Base-by-base conservation (phyloP, 2,329 filamentous ascomycete species). In the Stagonosporopsis cucurbitacearum region DNA sequence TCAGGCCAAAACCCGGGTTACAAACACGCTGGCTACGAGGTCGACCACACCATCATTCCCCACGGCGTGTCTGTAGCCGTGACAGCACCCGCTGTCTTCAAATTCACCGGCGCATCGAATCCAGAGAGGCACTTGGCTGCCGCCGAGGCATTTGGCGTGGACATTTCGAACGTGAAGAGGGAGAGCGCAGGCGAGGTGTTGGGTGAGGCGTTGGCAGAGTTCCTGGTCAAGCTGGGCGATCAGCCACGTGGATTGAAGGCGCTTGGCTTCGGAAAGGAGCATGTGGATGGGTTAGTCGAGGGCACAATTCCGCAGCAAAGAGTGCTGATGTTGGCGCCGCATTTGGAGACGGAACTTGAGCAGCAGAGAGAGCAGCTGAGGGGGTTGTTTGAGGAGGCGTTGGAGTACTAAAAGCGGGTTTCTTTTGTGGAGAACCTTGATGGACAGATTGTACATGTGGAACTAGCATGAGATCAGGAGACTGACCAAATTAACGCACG, bases 11-110 rank as follows among this genome's bases (percentile, higher is more conserved):
- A 99, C 74, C 91, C 91, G 0, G 88, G 89, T 5, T 98, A 98
- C 78, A 88, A 87, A 68, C 95, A 99, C 73, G 76, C 83, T 0
- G 95, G 95, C n/a, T 99, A 99, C 75, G 80, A 88, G 2, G 87
- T 96, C 7, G 77, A 85, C 23, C 74, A 83, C 26, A 86, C 90
- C 9, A 89, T 99, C 67, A 98, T 99, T 70, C 95, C 95, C 0
- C 95, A 99, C 75, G 95, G 95, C 49, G 95, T 99, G 22, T 94
- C 90, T 1, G 95, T 99, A 1, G 95, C 93, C 3, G 94, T 98
- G 6, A 94, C 92, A 0, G 92, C 94, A 0, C 94, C 95, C 0
- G 90, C 94, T 0, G 94, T 98, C 1, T 99, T 98, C 84, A 87
- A 86, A 26, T 98, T 98, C 78, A 99, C 94, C 0, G 94, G 84